A percentile compares a stretch with the other conserved stretches of the same genome.
phyloP scores from a whole-genome alignment of 2,329 filamentous ascomycete species.

The Graphiopsis chlorocephala region DNA sequence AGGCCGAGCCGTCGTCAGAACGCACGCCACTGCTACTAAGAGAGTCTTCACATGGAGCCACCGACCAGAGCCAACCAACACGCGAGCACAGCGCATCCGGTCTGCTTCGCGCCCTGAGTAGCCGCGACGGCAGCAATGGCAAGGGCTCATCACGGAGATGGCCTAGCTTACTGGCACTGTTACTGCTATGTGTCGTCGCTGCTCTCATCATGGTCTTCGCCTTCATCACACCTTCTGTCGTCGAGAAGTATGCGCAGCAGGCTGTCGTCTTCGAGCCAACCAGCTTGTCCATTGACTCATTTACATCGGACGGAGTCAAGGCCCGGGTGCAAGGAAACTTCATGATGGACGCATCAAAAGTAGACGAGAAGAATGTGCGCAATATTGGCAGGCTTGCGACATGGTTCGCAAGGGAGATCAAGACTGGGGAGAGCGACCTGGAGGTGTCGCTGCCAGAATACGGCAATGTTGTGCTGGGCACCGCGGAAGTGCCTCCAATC shows the following conservation, averaged over 20 bases:
- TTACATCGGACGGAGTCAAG: constrained; percentile 73
- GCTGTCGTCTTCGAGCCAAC: constrained; percentile 79
- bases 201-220: constrained; percentile 71
- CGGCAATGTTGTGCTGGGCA: constrained; percentile 72
- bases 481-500: constrained; percentile 71
- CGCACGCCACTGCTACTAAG: constrained; percentile 40
- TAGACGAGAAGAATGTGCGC: constrained; percentile 67
- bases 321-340: constrained; percentile 82
- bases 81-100: constrained; percentile 31
- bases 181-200: constrained; percentile 60
- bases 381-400: constrained; percentile 75
- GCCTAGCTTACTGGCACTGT: constrained; percentile 75
- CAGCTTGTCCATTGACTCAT: constrained; percentile 78
- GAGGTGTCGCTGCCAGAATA: constrained; percentile 82
- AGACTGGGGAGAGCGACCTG: constrained; percentile 69
- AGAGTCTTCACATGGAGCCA: constrained; percentile 21
- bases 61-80: constrained; percentile 19
- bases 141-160: constrained; percentile 57
- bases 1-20: constrained; percentile 32
- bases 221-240: constrained; percentile 75
- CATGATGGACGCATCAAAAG: constrained; percentile 72
- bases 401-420: constrained; percentile 73
- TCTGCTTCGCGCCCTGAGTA: constrained; percentile 33
- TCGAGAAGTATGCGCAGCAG: constrained; percentile 83
- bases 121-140: constrained; percentile 15